Base-by-base conservation (phyloP, 306 rosid genomes). In the Cucurbita maxima region DNA sequence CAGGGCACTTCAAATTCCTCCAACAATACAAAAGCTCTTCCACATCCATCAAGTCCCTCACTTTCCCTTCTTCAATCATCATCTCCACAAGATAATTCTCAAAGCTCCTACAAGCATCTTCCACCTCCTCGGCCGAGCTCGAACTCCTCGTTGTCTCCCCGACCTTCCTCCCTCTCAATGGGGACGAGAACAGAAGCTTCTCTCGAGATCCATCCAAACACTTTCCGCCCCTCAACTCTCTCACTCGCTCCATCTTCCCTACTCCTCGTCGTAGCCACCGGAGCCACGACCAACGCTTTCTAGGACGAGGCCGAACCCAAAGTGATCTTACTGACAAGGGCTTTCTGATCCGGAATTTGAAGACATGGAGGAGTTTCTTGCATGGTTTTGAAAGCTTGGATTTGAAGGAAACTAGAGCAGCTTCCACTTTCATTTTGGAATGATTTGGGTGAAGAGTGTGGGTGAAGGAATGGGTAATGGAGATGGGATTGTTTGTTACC, bases 51-150 rank as follows among this genome's bases (percentile, higher is more conserved):
- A 90, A 86, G 54, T 89, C 97, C 77, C 34, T 79, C 3, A 90
- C 75, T 72, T 87, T 88, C 81, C 96, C 90, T 81, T 94, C 96
- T 85, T 86, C 95, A 61, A 88, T 87, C n/a, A 94, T 84, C 99
- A 94, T 88, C 78, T 91, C 91, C 81, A 79, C 87, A 85, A 91
- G 76, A 75, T 94, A 88, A 73, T 86, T 91, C 91, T 91, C 97
- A 40, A 94, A 94, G 59, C 97, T 89, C 85, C 87, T 78, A 81
- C 99, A 94, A 4, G 96, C 90, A 13, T 91, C 97, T 41, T 91
- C 96, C 79, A 87, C 84, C 0, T 81, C 82, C 9, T 79, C 15
- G 41, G 19, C 0, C 41, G 63, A 10, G 5, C 14, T 30, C 54
- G n/a, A 30, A 30, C 34, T 1, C 34, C 3, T 30, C 34, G 2